These are phyloP conservation scores for Vairimorpha necatrix DNA, from an alignment of 371 early-diverging fungal genomes.

Conservation along the genomic window DNA sequence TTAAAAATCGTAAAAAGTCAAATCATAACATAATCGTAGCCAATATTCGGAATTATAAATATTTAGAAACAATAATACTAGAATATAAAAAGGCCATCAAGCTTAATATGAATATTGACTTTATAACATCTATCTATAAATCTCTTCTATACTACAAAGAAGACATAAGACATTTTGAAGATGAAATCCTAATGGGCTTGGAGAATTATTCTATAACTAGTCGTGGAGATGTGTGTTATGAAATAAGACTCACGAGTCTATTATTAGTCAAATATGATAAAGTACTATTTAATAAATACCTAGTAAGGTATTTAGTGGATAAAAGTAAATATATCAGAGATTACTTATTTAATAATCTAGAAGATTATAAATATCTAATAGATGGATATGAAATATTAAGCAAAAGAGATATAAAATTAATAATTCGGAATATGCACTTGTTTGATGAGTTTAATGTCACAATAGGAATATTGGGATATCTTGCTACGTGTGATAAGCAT, in stretches of 20 bases:
- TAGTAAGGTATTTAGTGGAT: slow-evolving; percentile 40
- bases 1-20: background rate
- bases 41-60: slow-evolving; percentile 20
- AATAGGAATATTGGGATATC: background rate
- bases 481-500: background rate
- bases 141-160: background rate
- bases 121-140: background rate
- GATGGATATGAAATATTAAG: background rate
- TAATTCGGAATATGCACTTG: background rate
- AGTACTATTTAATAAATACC: slow-evolving; percentile 5
- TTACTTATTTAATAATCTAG: background rate
- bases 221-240: slow-evolving; percentile 30
- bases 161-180: background rate
- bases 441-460: background rate
- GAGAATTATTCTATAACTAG: slow-evolving; percentile 25
- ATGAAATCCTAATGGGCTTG: slow-evolving; percentile 23
- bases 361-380: background rate
- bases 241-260: slow-evolving; percentile 24
- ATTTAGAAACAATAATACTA: background rate
- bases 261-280: background rate
- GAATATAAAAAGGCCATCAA: slow-evolving; percentile 10
- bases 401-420: background rate
- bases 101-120: slow-evolving; percentile 9
- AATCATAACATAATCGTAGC: slow-evolving; percentile 19
- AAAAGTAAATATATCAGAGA: slow-evolving; percentile 38